These are phyloP conservation scores for Alternaria tenuissima DNA, from an alignment of 2,329 filamentous ascomycete genomes.

Conservation along the genomic window DNA sequence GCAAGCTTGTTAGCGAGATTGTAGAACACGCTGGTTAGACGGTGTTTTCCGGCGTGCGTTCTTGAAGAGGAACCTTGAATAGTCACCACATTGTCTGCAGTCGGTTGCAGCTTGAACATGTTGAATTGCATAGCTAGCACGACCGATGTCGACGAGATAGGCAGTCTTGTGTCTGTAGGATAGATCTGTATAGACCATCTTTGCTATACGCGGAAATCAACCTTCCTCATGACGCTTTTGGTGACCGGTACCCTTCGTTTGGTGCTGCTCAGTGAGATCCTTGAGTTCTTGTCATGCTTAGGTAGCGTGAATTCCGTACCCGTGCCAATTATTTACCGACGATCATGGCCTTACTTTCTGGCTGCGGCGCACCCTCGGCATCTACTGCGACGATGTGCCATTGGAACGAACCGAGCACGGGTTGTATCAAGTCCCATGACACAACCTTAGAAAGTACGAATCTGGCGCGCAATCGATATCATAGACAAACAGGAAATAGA, in stretches of 20 bases:
- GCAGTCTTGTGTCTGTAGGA: not conserved
- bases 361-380: too few relatives aligned
- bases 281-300: not conserved
- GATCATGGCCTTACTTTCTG: too few relatives aligned
- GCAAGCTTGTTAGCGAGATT: slow-evolving; percentile 87
- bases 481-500: too few relatives aligned
- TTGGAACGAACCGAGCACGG: too few relatives aligned
- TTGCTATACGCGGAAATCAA: not conserved
- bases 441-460: too few relatives aligned
- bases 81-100: not conserved
- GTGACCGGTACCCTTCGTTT: not conserved
- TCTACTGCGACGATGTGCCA: too few relatives aligned
- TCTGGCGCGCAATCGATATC: too few relatives aligned
- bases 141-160: not conserved
- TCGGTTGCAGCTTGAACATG: not conserved
- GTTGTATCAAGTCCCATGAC: not conserved
- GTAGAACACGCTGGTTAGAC: slow-evolving; percentile 85
- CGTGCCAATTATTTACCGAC: too few relatives aligned
- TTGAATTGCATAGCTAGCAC: slow-evolving; percentile 1
- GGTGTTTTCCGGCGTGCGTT: not conserved
- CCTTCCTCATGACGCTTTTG: not conserved
- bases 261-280: not conserved
- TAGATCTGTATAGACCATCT: slow-evolving; percentile 1
- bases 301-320: too few relatives aligned
- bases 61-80: not conserved